Evolutionary conservation across 306 rosid species (phyloP), one percentile per base, ranked within the genome.

Genomic region (Vicia faba): DNA sequence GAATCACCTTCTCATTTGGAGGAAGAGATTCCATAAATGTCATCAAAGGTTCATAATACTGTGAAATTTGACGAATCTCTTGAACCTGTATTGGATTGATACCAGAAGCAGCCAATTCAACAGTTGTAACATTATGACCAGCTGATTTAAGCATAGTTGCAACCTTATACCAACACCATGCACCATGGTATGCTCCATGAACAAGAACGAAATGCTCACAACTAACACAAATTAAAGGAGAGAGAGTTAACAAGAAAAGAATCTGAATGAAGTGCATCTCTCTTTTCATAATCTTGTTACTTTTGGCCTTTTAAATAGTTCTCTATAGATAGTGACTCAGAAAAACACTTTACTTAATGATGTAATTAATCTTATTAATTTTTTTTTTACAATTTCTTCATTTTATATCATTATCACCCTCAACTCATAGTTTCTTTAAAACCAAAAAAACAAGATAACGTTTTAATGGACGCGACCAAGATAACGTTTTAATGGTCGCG

Each of bases 91-190:
- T 85, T 26, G 82, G 64, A 11, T 80, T 54, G 71, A 85, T 59
- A 2, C 89, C 89, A 7, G 76, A 61, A 50, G 80, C 85, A 41
- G 43, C 80, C 41, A 85, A 72, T 50, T 85, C 89, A 55, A 77
- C 14, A 5, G 85, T 75, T 0, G 85, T 82, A 57, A 45, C 87
- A 3, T 74, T 75, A 62, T 82, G 85, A 11, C 87, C 80, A 1
- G 15, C 48, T 1, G 70, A 18, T 49, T 61, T 71, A 61, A 85
- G 67, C 11, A 77, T 61, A 28, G 74, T 25, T 7, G 61, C 66
- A 7, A 85, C 76, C 67, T 80, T 85, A 68, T 74, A 82, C 87
- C 87, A 85, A 13, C 87, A 77, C 90, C 90, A 85, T n/a, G 87
- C 81, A 11, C 87, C 90, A 38, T 80, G 83, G 53, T 83, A 40